Evolutionary conservation across 495 filamentous ascomycete species (phyloP), one percentile per base, ranked within the genome.

Genomic region (Staphylotrichum longicolle): DNA sequence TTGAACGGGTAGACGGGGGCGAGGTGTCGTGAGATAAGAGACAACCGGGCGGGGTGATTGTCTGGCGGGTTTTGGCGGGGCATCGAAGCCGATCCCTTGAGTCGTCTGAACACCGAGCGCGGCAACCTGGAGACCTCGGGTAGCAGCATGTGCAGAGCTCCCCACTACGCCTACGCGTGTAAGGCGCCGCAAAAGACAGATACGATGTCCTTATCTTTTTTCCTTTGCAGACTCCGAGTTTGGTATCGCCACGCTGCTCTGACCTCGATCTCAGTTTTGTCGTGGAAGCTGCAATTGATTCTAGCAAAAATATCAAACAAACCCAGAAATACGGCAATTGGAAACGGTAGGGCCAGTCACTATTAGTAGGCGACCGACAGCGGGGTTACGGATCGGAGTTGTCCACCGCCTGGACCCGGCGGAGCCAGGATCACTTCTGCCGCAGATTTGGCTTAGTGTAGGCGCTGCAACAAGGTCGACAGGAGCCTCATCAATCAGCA

Each of bases 21-120:
- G 70, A 96, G 81, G 75, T 96, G 91, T 79, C 89, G 82, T 64
- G 88, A 87, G 75, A 95, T 91, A 74, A 92, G 83, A 69, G 85
- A 87, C 48, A 93, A 77, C 54, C 91, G 86, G 68, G 86, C 81
- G 79, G 82, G 78, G 75, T 85, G 79, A 77, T 80, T 74, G 70
- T 84, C 85, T 81, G 86, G 75, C 64, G 68, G 57, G 27, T 59
- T 63, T 60, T 63, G 75, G 76, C 72, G 77, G 77, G 77, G 75
- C 75, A 78, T 74, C 40, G 75, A 70, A 62, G 70, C 63, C 63
- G 74, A 64, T 64, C 61, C 70, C 64, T 63, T 60, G 53, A 57
- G 20, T 64, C 66, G 67, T 68, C 66, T 66, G 54, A 68, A 52
- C 58, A 58, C 63, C 64, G 64, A 62, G 61, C 69, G 67, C 48